A percentile compares a stretch with the other conserved stretches of the same genome.
These are phyloP conservation scores for Microbotryomycetes sp. DNA, from an alignment of 1,284 basidiomycete species.

Conservation along the genomic window DNA sequence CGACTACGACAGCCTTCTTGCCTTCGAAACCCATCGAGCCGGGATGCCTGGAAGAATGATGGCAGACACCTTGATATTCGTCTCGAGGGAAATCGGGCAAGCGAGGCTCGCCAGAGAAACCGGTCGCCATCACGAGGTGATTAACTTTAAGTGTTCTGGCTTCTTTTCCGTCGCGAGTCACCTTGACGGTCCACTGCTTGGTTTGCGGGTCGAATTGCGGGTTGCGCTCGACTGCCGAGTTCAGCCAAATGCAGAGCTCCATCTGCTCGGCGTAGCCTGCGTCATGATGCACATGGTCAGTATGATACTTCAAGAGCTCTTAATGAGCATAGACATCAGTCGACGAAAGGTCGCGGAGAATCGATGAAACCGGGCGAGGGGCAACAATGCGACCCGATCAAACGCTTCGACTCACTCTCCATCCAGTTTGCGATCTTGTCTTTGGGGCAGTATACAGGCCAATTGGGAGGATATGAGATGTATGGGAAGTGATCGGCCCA, in stretches of 20 bases:
- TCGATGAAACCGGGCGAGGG: no score
- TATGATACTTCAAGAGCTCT: background rate
- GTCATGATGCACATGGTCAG: background rate
- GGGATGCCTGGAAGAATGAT: conserved; percentile 36
- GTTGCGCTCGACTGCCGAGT: conserved; percentile 30
- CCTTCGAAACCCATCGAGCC: conserved; percentile 28
- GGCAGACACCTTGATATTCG: conserved; percentile 37
- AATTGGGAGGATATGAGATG: conserved; percentile 45
- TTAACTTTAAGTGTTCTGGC: conserved; percentile 39
- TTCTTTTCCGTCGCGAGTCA: conserved; percentile 37
- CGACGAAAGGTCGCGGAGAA: no score
- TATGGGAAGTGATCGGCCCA: conserved; percentile 47
- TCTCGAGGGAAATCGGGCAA: conserved; percentile 38
- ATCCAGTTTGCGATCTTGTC: conserved; percentile 41
- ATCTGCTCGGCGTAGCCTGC: conserved; percentile 22
- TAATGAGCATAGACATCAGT: background rate
- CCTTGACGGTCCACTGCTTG: conserved; percentile 43
- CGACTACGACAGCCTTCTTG: conserved; percentile 40
- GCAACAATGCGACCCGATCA: no score
- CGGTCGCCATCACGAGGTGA: conserved; percentile 45
- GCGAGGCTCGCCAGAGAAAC: conserved; percentile 42
- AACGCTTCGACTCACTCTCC: no score
- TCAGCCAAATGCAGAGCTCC: conserved; percentile 39
- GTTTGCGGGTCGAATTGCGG: conserved; percentile 34
- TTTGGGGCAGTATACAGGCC: conserved; percentile 49